phyloP scores from a whole-genome alignment of 1,139 yeast species.

The Yamadazyma aaseri region DNA sequence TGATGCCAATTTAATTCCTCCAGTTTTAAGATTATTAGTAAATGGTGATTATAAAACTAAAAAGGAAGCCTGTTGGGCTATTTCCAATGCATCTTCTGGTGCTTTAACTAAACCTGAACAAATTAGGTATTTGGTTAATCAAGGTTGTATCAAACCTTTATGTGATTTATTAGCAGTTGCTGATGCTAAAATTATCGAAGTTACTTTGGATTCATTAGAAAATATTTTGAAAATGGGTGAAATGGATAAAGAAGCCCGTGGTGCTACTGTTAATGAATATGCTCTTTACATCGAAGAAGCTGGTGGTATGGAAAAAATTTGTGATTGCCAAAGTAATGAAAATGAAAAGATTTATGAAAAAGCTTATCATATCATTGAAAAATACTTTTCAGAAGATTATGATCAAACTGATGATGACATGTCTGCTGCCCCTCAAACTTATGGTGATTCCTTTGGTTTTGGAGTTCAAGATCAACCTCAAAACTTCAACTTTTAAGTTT shows the following conservation, averaged over 20 bases:
- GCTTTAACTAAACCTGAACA: conserved; percentile 91
- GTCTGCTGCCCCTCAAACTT: conserved; percentile 70
- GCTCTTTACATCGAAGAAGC: conserved; percentile 95
- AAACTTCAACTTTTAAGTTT: conserved; percentile 47
- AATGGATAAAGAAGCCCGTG: conserved; percentile 77
- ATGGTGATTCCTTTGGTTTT: conserved; percentile 86
- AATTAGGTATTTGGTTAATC: conserved; percentile 85
- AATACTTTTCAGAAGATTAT: conserved; percentile 85
- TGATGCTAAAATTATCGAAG: conserved; percentile 90
- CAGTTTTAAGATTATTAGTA: conserved; percentile 75
- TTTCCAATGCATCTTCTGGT: conserved; percentile 96
- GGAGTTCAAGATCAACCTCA: conserved; percentile 58
- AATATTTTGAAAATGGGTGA: conserved; percentile 95
- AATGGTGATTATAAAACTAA: conserved; percentile 93
- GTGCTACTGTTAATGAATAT: conserved; percentile 71
- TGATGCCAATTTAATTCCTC: conserved; percentile 92
- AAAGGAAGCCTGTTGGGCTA: conserved; percentile 99
- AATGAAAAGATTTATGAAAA: conserved; percentile 91
- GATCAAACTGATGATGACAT: conserved; percentile 72
- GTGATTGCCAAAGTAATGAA: conserved; percentile 87
- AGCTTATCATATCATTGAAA: conserved; percentile 87
- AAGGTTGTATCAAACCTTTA: conserved; percentile 96
- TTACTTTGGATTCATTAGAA: conserved; percentile 91
- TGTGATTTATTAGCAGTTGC: conserved; percentile 88
- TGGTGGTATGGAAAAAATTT: conserved; percentile 96